Percentiles rank a stretch among this genome's conserved stretches.
Evolutionary conservation across 805 yeast genomes (phyloP).

Genomic region (Hanseniaspora vineae): DNA sequence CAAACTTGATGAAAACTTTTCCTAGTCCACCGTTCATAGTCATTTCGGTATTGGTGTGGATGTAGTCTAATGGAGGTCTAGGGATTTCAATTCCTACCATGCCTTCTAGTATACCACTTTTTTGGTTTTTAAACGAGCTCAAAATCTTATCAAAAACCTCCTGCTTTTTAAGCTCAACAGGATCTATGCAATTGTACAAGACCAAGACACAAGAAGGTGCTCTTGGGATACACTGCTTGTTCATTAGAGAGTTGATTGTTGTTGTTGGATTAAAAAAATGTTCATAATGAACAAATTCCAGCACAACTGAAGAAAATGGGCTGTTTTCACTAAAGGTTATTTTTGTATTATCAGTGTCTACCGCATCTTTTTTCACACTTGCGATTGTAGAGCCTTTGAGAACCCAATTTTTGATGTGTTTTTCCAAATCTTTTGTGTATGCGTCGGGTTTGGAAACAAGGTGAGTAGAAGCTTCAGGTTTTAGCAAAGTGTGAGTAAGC

Average conservation of each 20-base stretch:
- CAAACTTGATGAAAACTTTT: conserved; percentile 56
- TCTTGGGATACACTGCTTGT: neutral
- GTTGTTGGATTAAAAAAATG: neutral
- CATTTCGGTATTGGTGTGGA: conserved; percentile 18
- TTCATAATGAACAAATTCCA: neutral
- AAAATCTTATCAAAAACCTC: conserved; percentile 34
- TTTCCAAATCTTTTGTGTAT: neutral
- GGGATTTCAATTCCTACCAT: conserved; percentile 49
- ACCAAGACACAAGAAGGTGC: conserved; percentile 39
- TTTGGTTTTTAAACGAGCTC: conserved; percentile 31
- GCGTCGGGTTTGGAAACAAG: neutral
- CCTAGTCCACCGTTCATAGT: conserved; percentile 49
- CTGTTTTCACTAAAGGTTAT: too few species aligned
- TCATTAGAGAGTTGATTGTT: conserved; percentile 2
- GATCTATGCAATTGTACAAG: conserved; percentile 50
- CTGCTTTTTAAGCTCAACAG: conserved; percentile 47
- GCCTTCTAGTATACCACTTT: conserved; percentile 32
- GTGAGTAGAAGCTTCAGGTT: neutral
- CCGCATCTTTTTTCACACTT: too few species aligned
- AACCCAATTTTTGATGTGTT: neutral
- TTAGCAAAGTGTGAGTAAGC: too few species aligned
- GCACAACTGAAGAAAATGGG: too few species aligned
- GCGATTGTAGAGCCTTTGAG: neutral
- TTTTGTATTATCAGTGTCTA: too few species aligned
- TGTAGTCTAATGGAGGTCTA: conserved; percentile 32